Percentiles rank a stretch among this genome's conserved stretches.
Evolutionary conservation across 1,139 yeast species (phyloP).

Genomic region (Diutina siamensis): DNA sequence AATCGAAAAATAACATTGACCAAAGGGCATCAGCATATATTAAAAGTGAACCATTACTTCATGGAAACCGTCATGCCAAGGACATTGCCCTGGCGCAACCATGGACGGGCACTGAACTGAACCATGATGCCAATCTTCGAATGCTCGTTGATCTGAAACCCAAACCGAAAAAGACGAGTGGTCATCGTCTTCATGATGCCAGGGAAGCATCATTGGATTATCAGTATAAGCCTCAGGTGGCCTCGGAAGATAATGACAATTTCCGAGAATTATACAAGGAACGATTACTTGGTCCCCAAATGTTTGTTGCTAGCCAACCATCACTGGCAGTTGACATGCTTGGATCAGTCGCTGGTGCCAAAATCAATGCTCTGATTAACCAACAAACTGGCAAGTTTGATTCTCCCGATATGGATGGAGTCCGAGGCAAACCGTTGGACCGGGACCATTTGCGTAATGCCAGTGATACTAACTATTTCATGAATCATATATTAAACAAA

Average conservation of each 20-base stretch:
- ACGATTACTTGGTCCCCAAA: slow-evolving; percentile 47
- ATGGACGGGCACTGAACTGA: slow-evolving; percentile 59
- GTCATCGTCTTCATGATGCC: slow-evolving; percentile 42
- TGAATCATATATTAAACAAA: slow-evolving; percentile 47
- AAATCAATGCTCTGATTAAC: slow-evolving; percentile 62
- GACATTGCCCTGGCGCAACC: slow-evolving; percentile 43
- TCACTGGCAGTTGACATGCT: slow-evolving; percentile 22
- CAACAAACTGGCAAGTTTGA: slow-evolving; percentile 53
- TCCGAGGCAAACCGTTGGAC: slow-evolving; percentile 53
- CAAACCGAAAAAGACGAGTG: slow-evolving; percentile 22
- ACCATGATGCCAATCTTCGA: slow-evolving; percentile 40
- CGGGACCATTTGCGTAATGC: slow-evolving; percentile 50
- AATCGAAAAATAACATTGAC: slow-evolving; percentile 9
- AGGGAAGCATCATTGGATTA: slow-evolving; percentile 61
- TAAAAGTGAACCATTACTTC: slow-evolving; percentile 23
- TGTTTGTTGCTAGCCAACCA: slow-evolving; percentile 17
- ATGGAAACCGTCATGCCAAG: slow-evolving; percentile 35
- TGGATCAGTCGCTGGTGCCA: slow-evolving; percentile 58
- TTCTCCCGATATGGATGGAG: slow-evolving; percentile 29
- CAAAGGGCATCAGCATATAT: slow-evolving; percentile 11
- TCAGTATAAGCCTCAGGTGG: slow-evolving; percentile 18
- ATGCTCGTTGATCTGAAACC: slow-evolving; percentile 53
- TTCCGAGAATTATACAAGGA: slow-evolving; percentile 57
- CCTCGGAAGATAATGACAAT: slow-evolving; percentile 29
- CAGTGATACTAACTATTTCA: slow-evolving; percentile 29